phyloP scores from a whole-genome alignment of 495 filamentous ascomycete genomes.

The Xylaria sp. region DNA sequence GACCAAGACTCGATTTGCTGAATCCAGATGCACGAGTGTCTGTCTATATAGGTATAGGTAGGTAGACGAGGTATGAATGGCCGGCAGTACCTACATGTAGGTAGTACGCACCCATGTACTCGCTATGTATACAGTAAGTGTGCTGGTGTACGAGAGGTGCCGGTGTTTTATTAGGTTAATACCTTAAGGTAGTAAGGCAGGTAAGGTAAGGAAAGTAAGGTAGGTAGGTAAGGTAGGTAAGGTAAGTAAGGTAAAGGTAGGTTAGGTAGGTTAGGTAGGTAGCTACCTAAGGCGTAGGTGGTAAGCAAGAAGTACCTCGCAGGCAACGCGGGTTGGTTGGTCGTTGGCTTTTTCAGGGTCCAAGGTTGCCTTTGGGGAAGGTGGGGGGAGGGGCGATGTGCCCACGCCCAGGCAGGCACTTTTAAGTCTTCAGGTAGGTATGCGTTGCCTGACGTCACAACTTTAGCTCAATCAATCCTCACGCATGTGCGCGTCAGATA shows the following conservation, averaged over 20 bases:
- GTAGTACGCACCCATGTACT: not conserved
- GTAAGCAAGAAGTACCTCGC: not conserved
- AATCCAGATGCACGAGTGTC: not conserved
- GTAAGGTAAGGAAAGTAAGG: no score
- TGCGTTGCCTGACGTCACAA: not conserved
- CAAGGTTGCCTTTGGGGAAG: constrained; percentile 5
- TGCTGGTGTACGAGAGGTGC: not conserved
- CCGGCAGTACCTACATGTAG: no score
- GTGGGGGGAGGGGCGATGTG: not conserved
- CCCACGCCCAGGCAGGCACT: not conserved
- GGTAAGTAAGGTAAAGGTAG: no score
- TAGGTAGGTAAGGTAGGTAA: no score
- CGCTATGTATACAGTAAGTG: not conserved
- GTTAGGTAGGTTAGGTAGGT: no score
- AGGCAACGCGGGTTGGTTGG: not conserved
- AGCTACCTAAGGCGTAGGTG: not conserved
- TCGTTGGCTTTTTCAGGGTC: not conserved
- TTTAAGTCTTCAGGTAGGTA: not conserved
- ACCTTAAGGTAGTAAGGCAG: no score
- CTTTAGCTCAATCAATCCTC: not conserved
- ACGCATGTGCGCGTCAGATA: not conserved
- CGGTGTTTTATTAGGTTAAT: not conserved
- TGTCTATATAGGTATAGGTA: not conserved
- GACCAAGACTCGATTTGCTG: not conserved
- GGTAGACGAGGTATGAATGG: not conserved